phyloP scores from a whole-genome alignment of 805 yeast genomes.

The Kuraishia piskuri region DNA sequence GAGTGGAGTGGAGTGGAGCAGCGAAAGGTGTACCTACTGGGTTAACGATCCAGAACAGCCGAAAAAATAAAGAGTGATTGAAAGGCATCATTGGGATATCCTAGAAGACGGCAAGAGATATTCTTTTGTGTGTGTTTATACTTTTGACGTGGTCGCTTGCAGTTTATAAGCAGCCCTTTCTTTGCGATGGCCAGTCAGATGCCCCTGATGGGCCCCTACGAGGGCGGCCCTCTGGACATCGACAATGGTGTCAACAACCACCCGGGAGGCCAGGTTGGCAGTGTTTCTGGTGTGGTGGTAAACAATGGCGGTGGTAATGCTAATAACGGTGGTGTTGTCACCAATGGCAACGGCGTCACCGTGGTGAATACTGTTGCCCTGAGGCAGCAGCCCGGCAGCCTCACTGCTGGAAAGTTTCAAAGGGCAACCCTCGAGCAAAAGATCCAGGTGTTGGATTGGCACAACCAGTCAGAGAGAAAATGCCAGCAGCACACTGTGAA shows the following conservation, averaged over 20 bases:
- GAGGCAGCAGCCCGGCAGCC: not conserved
- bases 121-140: too few relatives aligned
- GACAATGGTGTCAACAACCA: not conserved
- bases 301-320: too few relatives aligned
- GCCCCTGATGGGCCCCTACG: not conserved
- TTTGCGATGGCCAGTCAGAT: not conserved
- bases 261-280: not conserved
- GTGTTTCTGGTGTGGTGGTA: not conserved
- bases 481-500: slow-evolving; percentile 26
- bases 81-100: too few relatives aligned
- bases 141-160: not conserved
- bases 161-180: too few relatives aligned
- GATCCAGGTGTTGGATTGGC: slow-evolving; percentile 27
- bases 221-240: not conserved
- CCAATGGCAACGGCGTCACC: not conserved
- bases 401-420: slow-evolving; percentile 13
- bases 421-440: slow-evolving; percentile 29
- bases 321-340: not conserved
- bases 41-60: too few relatives aligned
- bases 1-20: too few relatives aligned
- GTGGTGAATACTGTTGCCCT: not conserved
- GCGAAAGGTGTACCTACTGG: too few relatives aligned
- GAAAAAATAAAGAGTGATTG: too few relatives aligned
- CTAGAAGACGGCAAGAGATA: too few relatives aligned
- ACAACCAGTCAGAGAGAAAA: slow-evolving; percentile 18